Conservation (phyloP, 441 rosid genomes). For the Geranium incanum region DNA sequence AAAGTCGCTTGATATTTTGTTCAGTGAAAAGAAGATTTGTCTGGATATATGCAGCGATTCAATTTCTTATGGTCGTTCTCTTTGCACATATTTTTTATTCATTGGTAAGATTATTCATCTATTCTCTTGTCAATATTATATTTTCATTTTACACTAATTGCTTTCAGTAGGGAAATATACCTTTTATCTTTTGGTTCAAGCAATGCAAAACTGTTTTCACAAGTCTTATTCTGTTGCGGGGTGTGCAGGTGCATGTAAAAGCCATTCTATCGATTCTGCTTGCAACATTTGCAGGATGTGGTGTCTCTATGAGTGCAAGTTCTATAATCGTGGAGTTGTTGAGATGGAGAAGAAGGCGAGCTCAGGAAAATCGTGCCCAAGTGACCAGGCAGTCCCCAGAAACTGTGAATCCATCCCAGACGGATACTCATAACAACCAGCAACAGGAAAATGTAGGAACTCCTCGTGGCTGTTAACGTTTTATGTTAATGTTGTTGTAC, state of each 20-base stretch:
- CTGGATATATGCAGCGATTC: conserved; percentile 40
- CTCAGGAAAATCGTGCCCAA: conserved; percentile 29
- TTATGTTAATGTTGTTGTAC: neutral
- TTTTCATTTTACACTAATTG: no score
- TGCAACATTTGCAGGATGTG: conserved; percentile 37
- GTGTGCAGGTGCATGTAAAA: conserved; percentile 30
- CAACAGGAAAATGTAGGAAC: conserved; percentile 27
- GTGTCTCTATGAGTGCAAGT: conserved; percentile 34
- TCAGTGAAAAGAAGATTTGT: conserved; percentile 40
- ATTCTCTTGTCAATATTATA: conserved; percentile 30
- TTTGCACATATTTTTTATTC: conserved; percentile 41
- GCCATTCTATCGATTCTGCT: conserved; percentile 37
- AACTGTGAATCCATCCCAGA: conserved; percentile 28
- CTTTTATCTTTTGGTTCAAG: neutral
- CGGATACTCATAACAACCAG: conserved; percentile 11
- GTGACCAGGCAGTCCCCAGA: conserved; percentile 31
- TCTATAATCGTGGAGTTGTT: conserved; percentile 35
- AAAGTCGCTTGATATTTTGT: conserved; percentile 20
- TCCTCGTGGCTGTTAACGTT: conserved; percentile 18
- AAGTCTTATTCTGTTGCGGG: neutral
- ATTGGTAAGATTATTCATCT: conserved; percentile 25
- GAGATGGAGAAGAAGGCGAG: conserved; percentile 30
- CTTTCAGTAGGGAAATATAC: conserved; percentile 16
- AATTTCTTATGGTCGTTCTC: conserved; percentile 38
- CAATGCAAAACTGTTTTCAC: neutral